Evolutionary conservation across 129 eudicot genomes (phyloP), one percentile per base, ranked within the genome.

Genomic region (Arctium minus): DNA sequence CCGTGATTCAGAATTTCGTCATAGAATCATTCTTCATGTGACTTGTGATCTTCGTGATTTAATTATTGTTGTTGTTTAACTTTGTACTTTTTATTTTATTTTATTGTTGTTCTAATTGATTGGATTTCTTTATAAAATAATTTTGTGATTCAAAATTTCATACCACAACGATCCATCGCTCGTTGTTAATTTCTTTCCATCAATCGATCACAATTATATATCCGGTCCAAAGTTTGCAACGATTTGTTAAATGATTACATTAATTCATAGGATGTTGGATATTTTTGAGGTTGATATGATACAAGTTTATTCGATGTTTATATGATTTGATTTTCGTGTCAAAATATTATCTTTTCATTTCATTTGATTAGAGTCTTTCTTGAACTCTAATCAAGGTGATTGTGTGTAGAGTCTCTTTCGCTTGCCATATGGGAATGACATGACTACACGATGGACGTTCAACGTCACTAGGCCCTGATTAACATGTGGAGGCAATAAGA

Each of bases 1-100:
- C 12, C 35, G 44, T 78, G 46, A n/a, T 46, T 70, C 31, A 27
- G 15, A 36, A 69, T 82, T 68, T 33, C 31, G 6, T 48, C 31
- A 64, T 74, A 69, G 50, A 12, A 82, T 76, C 79, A 62, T 73
- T 30, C 17, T 62, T 74, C 44, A 74, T 64, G 85, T 74, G 74
- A 60, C 31, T 46, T 40, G 10, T 1, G 15, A 44, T 22, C 36
- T 11, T 18, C 27, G 46, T 29, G 48, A 0, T 38, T 3, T 0
- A 17, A 0, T 22, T 17, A 0, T 32, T 17, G 27, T 9, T 17
- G 12, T 33, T 8, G 10, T 40, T 22, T 22, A 22, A 22, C 56
- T 7, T 30, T 4, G 13, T 8, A 27, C 12, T 30, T 12, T 31
- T 75, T n/a, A n/a, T n/a, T n/a, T 10, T 6, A 7, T 5, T 22